Base-by-base conservation (phyloP, 2,329 filamentous ascomycete genomes). In the Camptophora hylomeconis region DNA sequence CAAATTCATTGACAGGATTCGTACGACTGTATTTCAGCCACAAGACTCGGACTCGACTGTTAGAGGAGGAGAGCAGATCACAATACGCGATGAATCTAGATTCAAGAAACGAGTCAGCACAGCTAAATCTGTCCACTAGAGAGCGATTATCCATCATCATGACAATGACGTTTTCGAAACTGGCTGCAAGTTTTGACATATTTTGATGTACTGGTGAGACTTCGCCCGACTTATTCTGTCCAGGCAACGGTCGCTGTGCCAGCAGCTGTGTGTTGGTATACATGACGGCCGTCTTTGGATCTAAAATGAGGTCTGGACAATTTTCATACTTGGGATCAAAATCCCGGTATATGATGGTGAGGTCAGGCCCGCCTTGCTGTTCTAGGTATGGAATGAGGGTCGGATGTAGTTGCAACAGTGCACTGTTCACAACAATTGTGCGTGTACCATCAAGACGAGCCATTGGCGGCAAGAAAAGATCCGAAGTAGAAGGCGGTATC, bases 191-290 rank as follows among this genome's bases (percentile, higher is more conserved):
- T 5, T 48, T 52, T 3, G 53, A 46, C 7, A 87, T 56, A 2
- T 65, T 61, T 28, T 72, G 61, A 20, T 67, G 64, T 9, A 83
- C 57, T 9, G 57, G 54, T 3, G 61, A 56, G 19, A 45, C 39
- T 15, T 46, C 34, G 7, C 32, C 37, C 13, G 55, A 49, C 0
- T 44, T 37, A 6, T 51, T 58, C 29, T 71, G 65, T 0, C 75
- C 74, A 0, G 81, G 80, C 0, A 84, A 59, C 3, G 76, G 61
- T 26, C 65, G 69, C 45, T 93, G 86, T 23, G 75, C 77, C 15
- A 79, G 63, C 39, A 76, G 72, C 36, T 86, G 70, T 4, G 86
- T 56, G 0, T 70, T 80, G 1, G 80, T 80, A 12, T 80, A 46
- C 1, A 92, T 51, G 3, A 92, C 56, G 0, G 80, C 83, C 0